phyloP scores from a whole-genome alignment of 768 basidiomycete genomes.

The Naganishia kalamii region DNA sequence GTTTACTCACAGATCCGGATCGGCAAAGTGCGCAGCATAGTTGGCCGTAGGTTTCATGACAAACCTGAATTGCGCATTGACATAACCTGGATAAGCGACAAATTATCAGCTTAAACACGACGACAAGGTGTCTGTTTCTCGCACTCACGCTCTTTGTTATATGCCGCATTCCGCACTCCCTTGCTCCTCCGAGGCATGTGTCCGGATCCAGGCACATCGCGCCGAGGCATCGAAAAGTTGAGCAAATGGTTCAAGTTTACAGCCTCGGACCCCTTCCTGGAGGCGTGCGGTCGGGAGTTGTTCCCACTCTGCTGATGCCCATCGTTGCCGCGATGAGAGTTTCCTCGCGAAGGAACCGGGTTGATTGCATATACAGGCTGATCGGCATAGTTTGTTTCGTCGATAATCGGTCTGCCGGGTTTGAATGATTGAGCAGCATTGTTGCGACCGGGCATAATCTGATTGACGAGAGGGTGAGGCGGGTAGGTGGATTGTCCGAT shows the following conservation, averaged over 20 bases:
- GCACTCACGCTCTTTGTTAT: conserved; percentile 21
- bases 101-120: not conserved
- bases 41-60: conserved; percentile 86
- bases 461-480: not conserved
- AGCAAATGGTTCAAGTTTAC: conserved; percentile 23
- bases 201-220: not conserved
- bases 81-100: conserved; percentile 58
- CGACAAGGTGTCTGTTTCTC: not conserved
- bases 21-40: conserved; percentile 89
- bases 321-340: not conserved
- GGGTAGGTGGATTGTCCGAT: no score
- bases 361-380: not conserved
- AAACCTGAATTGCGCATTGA: conserved; percentile 94
- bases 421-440: not conserved
- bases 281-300: not conserved
- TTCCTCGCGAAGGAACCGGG: not conserved
- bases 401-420: conserved; percentile 6
- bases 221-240: conserved; percentile 21
- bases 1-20: conserved; percentile 81
- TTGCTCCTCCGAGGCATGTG: conserved; percentile 15
- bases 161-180: conserved; percentile 14
- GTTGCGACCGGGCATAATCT: not conserved
- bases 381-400: conserved; percentile 7
- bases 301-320: no score
- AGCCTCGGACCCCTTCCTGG: conserved; percentile 11